Base-by-base conservation (phyloP, 768 basidiomycete species). In the Candolleomyces aberdarensis region DNA sequence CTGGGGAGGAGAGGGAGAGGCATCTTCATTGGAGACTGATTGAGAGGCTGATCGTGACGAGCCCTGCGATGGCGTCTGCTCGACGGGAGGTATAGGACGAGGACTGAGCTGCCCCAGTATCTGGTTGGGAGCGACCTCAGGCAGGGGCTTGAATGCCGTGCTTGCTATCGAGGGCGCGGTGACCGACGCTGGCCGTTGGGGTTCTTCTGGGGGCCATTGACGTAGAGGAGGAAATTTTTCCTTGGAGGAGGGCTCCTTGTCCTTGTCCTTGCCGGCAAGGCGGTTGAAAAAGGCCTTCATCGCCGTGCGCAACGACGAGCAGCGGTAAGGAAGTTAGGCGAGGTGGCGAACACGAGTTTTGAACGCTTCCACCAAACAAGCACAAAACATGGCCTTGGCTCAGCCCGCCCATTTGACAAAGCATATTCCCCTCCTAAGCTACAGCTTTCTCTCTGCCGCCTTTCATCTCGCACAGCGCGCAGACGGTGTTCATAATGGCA, bases 261-360 rank as follows among this genome's bases (percentile, higher is more conserved):
- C 84, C 75, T 84, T 89, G 68, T 88, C 84, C 74, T 86, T 89
- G 65, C 82, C 83, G 59, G 84, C 83, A 66, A 93, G 77, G 69
- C 91, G 85, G 70, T 83, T 83, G 74, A 93, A 84, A 67, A 93
- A 88, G 48, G 92, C 91, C 82, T 92, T 93, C 91, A 94, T 94
- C 72, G 73, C 62, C 50, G 58, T 46, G 43, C 51, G 61, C 63
- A 53, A 58, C 57, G 46, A 32, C 53, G 44, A 62, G 49, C 50
- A 57, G 56, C 49, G 46, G 31, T 66, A 36, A 36, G 36, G 48
- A 54, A 13, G 14, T 50, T 20, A 52, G 62, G 55, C 57, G 51
- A 62, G 36, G 52, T 61, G 65, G 65, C 64, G 49, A 65, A 63
- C 70, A 71, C 71, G 72, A 73, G 71, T 64, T 62, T 61, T 41